Conservation (phyloP, 148 eudicot genomes). For the Cornus florida region DNA sequence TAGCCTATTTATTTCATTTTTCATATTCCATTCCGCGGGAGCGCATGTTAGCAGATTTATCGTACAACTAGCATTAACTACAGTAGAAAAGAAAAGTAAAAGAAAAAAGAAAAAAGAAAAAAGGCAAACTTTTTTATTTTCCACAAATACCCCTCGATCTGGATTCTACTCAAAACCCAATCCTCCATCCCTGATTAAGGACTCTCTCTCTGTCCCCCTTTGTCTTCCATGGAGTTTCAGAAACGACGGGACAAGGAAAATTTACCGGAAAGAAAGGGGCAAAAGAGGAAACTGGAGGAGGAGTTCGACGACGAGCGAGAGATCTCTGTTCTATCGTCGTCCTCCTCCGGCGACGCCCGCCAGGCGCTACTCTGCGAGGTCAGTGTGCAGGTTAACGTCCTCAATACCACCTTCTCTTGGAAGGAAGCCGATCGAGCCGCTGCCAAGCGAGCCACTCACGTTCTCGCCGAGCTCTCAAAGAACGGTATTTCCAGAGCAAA, state of each 20-base stretch:
- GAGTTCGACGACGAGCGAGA: constrained; percentile 27
- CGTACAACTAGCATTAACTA: background rate
- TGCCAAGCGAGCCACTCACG: constrained; percentile 50
- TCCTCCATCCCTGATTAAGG: background rate
- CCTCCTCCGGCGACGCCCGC: constrained; percentile 15
- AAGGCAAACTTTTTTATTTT: background rate
- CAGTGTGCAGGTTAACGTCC: constrained; percentile 29
- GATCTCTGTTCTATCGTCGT: background rate
- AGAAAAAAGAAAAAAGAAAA: background rate
- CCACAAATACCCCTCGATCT: constrained; percentile 22
- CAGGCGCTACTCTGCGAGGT: constrained; percentile 32
- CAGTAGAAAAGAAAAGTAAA: background rate
- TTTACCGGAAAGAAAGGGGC: constrained; percentile 48
- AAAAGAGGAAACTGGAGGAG: constrained; percentile 50
- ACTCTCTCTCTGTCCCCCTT: background rate
- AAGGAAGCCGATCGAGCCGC: constrained; percentile 42
- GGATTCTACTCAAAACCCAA: constrained; percentile 11
- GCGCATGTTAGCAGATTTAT: background rate
- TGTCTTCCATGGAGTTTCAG: constrained; percentile 35
- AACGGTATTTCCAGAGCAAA: constrained; percentile 29
- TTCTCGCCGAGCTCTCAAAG: constrained; percentile 58
- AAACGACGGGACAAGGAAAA: constrained; percentile 38
- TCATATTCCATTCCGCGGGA: background rate
- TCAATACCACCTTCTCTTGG: constrained; percentile 38
- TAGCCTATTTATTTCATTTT: background rate